Evolutionary conservation across 495 filamentous ascomycete genomes (phyloP), one percentile per base, ranked within the genome.

Genomic region (Hypoxylon subgilvum): DNA sequence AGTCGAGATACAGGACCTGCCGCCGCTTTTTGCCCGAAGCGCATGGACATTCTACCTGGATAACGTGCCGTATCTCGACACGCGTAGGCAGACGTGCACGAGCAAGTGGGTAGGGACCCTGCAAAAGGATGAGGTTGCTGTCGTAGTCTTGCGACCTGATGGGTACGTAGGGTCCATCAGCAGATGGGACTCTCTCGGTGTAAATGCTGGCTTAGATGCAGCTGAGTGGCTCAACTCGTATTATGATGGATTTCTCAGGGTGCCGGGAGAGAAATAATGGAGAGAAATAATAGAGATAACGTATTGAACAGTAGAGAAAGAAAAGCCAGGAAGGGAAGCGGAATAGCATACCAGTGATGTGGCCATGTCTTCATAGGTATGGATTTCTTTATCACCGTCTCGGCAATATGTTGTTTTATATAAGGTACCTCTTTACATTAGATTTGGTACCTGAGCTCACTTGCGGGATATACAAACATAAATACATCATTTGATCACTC

Each of bases 1-100:
- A 2, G 75, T 89, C 34, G 87, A 89, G 65, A 73, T 88, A 22
- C 69, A 76, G 4, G 83, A 88, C 56, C 71, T 90, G 1, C 85
- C 86, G 7, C 45, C 68, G 0, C 52, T 82, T 9, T 65, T 89
- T 36, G 77, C 82, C 52, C 70, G 79, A 21, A 85, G 83, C 65
- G 74, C 80, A n/a, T 89, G 86, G 86, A 85, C 82, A 0, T 78
- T 89, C 19, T 88, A 90, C 65, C 72, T 86, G 0, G 87, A 89
- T 54, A 72, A 86, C 66, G 63, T 74, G 28, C 75, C 76, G 23
- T 70, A 75, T 61, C 64, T 78, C 34, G 82, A 82, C 49, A 76
- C 73, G 4, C 72, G 76, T 6, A 70, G 77, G 34, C 66, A 74
- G 35, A 74, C 74, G 6, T 85, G 83, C 56, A 83, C 80, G 13